These are phyloP conservation scores for Auricularia sp. DNA, from an alignment of 768 basidiomycete species.

Conservation along the genomic window DNA sequence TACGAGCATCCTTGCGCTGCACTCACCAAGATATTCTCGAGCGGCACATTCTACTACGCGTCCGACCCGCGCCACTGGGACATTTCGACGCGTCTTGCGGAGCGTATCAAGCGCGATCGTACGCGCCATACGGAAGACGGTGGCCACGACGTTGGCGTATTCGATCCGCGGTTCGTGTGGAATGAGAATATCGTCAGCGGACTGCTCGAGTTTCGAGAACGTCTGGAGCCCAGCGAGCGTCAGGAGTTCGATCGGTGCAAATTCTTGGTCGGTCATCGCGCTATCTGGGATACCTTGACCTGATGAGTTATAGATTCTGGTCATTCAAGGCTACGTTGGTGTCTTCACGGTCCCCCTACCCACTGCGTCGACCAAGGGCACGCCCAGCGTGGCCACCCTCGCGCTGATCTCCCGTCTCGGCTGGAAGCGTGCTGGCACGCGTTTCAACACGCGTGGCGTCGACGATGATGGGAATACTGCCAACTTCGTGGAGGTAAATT, in stretches of 20 bases:
- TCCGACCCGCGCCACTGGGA: conserved; percentile 70
- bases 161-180: conserved; percentile 88
- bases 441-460: conserved; percentile 94
- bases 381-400: conserved; percentile 63
- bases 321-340: conserved; percentile 91
- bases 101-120: conserved; percentile 49
- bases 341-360: conserved; percentile 71
- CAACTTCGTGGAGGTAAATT: conserved; percentile 85
- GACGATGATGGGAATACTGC: conserved; percentile 93
- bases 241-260: conserved; percentile 72
- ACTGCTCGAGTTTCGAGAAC: conserved; percentile 77
- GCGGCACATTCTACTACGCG: conserved; percentile 91
- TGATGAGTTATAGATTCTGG: conserved; percentile 49
- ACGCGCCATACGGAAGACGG: conserved; percentile 6
- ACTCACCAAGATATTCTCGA: conserved; percentile 82
- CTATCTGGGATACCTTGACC: background rate
- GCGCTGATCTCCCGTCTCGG: conserved; percentile 80
- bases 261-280: conserved; percentile 44
- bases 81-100: conserved; percentile 70
- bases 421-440: conserved; percentile 92
- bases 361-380: conserved; percentile 37
- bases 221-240: conserved; percentile 59
- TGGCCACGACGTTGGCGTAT: conserved; percentile 44
- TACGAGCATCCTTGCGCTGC: conserved; percentile 88
- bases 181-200: conserved; percentile 85